Conservation (phyloP, 306 rosid species). For the Alnus glutinosa region DNA sequence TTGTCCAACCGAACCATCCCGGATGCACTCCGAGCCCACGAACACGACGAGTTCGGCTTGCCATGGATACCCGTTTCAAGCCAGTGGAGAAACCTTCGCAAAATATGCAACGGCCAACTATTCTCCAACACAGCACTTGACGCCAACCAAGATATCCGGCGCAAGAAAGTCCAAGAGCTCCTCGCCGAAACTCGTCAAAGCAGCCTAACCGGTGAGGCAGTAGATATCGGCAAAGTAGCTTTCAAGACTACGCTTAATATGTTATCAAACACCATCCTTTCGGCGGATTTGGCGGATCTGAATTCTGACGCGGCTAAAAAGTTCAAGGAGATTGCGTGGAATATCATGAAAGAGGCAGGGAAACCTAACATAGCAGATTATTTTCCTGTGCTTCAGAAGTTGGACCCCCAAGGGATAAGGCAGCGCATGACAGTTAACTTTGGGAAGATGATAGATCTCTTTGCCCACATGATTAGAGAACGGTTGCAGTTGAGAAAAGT, state of each 20-base stretch:
- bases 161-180: conserved; percentile 28
- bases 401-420: conserved; percentile 49
- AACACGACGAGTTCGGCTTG: conserved; percentile 30
- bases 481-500: conserved; percentile 32
- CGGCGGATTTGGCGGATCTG: conserved; percentile 35
- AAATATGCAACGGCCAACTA: neutral
- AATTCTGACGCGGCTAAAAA: conserved; percentile 27
- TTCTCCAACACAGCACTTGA: neutral
- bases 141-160: neutral
- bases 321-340: conserved; percentile 30
- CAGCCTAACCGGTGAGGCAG: conserved; percentile 17
- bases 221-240: conserved; percentile 46
- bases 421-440: conserved; percentile 1
- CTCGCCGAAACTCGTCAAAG: conserved; percentile 5
- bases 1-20: conserved; percentile 43
- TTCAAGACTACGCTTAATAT: conserved; percentile 33
- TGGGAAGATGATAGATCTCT: conserved; percentile 19
- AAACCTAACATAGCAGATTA: conserved; percentile 45
- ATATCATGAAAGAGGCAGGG: conserved; percentile 36
- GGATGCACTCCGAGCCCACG: conserved; percentile 12
- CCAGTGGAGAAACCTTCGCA: neutral
- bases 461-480: conserved; percentile 20
- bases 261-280: conserved; percentile 48
- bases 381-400: conserved; percentile 37
- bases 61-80: conserved; percentile 31